Conservation (phyloP, 805 yeast genomes). For the Yamadazyma endophytica region DNA sequence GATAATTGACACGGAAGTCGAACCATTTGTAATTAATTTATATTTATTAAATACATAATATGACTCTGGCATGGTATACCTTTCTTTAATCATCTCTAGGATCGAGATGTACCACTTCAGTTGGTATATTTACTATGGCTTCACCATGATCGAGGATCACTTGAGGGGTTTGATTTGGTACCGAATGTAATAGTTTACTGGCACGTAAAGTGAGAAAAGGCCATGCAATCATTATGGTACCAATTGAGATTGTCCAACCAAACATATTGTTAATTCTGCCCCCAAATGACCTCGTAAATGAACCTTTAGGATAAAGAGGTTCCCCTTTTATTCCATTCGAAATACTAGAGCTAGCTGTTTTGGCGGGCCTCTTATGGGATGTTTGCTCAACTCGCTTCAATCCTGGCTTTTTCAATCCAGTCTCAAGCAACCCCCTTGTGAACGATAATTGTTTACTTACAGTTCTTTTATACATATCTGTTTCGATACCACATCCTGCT, state of each 20-base stretch:
- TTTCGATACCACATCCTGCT: no score
- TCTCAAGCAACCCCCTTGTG: no score
- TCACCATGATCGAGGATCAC: slow-evolving; percentile 6
- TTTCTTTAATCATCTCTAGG: not conserved
- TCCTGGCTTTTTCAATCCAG: slow-evolving; percentile 4
- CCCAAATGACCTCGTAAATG: slow-evolving; percentile 3
- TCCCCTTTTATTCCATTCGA: slow-evolving; percentile 8
- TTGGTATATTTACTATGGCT: slow-evolving; percentile 9
- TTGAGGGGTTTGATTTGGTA: slow-evolving; percentile 8
- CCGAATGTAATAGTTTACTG: slow-evolving; percentile 7
- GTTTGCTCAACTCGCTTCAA: slow-evolving; percentile 1
- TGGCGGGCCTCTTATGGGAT: slow-evolving; percentile 1
- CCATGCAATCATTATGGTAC: slow-evolving; percentile 9
- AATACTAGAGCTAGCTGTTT: slow-evolving; percentile 4
- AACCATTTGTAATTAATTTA: not conserved
- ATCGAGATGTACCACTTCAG: not conserved
- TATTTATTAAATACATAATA: not conserved
- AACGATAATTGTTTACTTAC: no score
- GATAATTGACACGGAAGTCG: not conserved
- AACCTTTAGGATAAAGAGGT: slow-evolving; percentile 10
- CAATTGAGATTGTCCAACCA: slow-evolving; percentile 5
- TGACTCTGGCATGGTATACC: not conserved
- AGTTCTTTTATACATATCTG: no score
- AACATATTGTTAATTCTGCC: slow-evolving; percentile 9
- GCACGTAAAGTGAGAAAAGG: slow-evolving; percentile 8